phyloP scores from a whole-genome alignment of 352 stramenopile species.

The Thraustochytrium striatum region DNA sequence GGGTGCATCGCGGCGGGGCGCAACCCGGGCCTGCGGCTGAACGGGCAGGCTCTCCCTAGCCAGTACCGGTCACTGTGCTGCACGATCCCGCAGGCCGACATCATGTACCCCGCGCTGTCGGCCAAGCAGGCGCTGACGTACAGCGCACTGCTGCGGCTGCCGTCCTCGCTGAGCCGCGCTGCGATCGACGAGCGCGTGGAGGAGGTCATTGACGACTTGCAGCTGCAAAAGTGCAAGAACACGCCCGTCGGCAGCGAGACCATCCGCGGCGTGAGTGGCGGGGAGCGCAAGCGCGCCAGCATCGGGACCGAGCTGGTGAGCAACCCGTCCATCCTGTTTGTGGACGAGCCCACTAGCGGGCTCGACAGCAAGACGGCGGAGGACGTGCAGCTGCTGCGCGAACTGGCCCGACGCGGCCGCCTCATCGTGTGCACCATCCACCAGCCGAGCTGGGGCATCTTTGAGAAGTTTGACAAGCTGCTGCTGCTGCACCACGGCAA shows the following conservation, averaged over 20 bases:
- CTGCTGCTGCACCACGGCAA: slow-evolving; percentile 64
- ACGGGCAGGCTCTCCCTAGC: slow-evolving; percentile 24
- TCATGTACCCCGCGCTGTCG: slow-evolving; percentile 47
- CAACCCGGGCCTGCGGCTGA: slow-evolving; percentile 11
- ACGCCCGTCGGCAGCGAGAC: slow-evolving; percentile 62
- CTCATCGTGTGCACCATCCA: slow-evolving; percentile 83
- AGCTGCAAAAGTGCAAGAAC: slow-evolving; percentile 49
- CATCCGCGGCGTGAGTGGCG: slow-evolving; percentile 69
- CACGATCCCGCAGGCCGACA: slow-evolving; percentile 45
- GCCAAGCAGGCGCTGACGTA: slow-evolving; percentile 40
- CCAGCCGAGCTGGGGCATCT: slow-evolving; percentile 76
- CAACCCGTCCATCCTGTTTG: slow-evolving; percentile 86
- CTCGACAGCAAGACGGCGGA: slow-evolving; percentile 67
- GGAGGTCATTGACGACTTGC: slow-evolving; percentile 33
- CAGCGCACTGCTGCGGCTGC: slow-evolving; percentile 40
- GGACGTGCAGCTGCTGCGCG: slow-evolving; percentile 73
- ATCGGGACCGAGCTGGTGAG: slow-evolving; percentile 85
- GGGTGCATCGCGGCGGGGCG: background rate
- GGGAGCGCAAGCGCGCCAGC: slow-evolving; percentile 83
- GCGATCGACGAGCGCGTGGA: slow-evolving; percentile 46
- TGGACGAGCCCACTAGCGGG: slow-evolving; percentile 73
- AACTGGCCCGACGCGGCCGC: slow-evolving; percentile 72
- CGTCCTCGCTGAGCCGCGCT: background rate
- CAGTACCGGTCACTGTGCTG: slow-evolving; percentile 2
- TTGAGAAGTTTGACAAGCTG: slow-evolving; percentile 81